A percentile compares a stretch with the other conserved stretches of the same genome.
These are phyloP conservation scores for Tylopilus sp. DNA, from an alignment of 768 basidiomycete species.

Conservation along the genomic window DNA sequence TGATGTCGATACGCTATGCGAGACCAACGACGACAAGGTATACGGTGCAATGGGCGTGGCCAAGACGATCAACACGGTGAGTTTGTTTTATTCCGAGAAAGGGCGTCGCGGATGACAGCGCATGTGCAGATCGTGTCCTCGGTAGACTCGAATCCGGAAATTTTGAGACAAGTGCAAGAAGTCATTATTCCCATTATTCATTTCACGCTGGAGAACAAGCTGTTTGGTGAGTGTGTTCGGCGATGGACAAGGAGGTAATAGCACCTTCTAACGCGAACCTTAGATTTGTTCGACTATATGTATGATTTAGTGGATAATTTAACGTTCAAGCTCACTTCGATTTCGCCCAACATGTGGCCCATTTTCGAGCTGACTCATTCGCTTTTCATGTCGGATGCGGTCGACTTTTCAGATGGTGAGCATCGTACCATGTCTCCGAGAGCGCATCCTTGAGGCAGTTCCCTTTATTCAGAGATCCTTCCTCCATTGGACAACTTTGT, in stretches of 20 bases:
- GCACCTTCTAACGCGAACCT: neutral
- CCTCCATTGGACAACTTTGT: constrained; percentile 87
- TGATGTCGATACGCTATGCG: constrained; percentile 56
- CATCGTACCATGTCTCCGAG: neutral
- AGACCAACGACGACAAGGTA: constrained; percentile 79
- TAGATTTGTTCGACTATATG: constrained; percentile 85
- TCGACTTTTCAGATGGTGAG: constrained; percentile 84
- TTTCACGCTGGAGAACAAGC: constrained; percentile 72
- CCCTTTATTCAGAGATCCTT: constrained; percentile 66
- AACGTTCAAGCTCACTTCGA: constrained; percentile 73
- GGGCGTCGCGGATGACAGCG: neutral
- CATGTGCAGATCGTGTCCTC: constrained; percentile 66
- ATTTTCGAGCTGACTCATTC: constrained; percentile 81
- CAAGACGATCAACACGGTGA: constrained; percentile 77
- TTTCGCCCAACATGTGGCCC: constrained; percentile 84
- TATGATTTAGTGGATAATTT: constrained; percentile 83
- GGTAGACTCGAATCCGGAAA: constrained; percentile 69
- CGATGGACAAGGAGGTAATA: neutral
- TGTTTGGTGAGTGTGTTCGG: constrained; percentile 54
- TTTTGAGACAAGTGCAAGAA: constrained; percentile 76
- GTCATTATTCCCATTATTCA: constrained; percentile 74
- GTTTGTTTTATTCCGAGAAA: constrained; percentile 19
- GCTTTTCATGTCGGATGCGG: constrained; percentile 77
- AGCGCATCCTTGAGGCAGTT: neutral
- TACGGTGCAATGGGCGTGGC: constrained; percentile 85